These are phyloP conservation scores for Glycine tomentella DNA, from an alignment of 306 rosid species.

Conservation along the genomic window DNA sequence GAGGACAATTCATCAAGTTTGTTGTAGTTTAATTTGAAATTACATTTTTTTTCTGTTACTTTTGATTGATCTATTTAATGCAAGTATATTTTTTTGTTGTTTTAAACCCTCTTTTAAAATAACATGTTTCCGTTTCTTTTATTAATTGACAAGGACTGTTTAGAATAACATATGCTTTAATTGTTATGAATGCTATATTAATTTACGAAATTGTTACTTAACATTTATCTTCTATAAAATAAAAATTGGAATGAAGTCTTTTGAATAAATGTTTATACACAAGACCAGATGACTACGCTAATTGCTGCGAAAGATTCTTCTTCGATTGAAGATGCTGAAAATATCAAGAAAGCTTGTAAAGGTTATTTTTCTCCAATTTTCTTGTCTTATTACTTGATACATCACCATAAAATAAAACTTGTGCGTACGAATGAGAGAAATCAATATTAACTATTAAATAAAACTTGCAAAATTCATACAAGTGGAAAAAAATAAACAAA, in stretches of 20 bases:
- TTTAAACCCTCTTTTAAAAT: neutral
- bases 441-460: neutral
- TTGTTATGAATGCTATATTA: neutral
- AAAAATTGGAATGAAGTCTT: constrained; percentile 2
- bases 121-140: constrained; percentile 23
- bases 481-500: neutral
- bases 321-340: constrained; percentile 61
- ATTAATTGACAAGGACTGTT: neutral
- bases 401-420: neutral
- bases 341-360: constrained; percentile 61
- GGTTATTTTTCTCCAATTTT: constrained; percentile 45
- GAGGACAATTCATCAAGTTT: neutral
- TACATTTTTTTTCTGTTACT: constrained; percentile 9
- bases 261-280: neutral
- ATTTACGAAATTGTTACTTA: constrained; percentile 26
- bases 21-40: neutral
- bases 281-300: constrained; percentile 54
- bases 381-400: neutral
- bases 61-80: neutral
- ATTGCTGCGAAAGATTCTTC: constrained; percentile 49
- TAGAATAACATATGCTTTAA: constrained; percentile 9
- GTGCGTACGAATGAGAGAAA: neutral
- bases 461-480: neutral
- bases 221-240: constrained; percentile 43
- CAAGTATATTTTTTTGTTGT: neutral